Evolutionary conservation across 306 rosid genomes (phyloP), one percentile per base, ranked within the genome.

Genomic region (Quercus engelmannii): DNA sequence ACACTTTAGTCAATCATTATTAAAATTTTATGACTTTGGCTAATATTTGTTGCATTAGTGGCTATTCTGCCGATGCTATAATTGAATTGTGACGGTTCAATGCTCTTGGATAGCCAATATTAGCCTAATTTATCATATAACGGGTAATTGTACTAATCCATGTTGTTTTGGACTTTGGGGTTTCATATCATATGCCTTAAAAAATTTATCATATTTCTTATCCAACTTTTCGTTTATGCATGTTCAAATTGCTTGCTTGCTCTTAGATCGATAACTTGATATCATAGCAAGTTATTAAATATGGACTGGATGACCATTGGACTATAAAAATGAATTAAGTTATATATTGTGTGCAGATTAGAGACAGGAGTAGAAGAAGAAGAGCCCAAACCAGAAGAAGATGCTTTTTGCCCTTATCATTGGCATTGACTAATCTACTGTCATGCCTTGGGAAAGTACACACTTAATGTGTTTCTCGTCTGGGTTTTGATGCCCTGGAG

Each of bases 301-400:
- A 67, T 33, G 33, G 14, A 67, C 7, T 67, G 25, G 26, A 33
- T 17, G 49, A 30, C 14, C 3, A n/a, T n/a, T 67, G 68, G 38
- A 73, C 35, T 74, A 15, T 20, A 51, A 55, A 55, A n/a, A 55
- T 25, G 46, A 49, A 30, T 33, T 55, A 28, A 71, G 33, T 7
- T 74, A 67, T 12, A 26, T 55, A 5, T 55, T 82, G 33, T 65
- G 51, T 69, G 43, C 55, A 46, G 41, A 55, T 25, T 31, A 25
- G 13, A 57, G 79, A 61, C 85, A 46, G 62, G 46, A 38, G 69
- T 77, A 73, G 74, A 73, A 80, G 81, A 75, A 70, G 74, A 81
- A 55, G 86, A 74, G 79, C 83, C 74, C 1, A 77, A 58, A 71
- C 67, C 71, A 73, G 72, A 83, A 72, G 64, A 54, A 70, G 84